Evolutionary conservation across 2,329 filamentous ascomycete genomes (phyloP).

Genomic region (Cyphellophora europaea): DNA sequence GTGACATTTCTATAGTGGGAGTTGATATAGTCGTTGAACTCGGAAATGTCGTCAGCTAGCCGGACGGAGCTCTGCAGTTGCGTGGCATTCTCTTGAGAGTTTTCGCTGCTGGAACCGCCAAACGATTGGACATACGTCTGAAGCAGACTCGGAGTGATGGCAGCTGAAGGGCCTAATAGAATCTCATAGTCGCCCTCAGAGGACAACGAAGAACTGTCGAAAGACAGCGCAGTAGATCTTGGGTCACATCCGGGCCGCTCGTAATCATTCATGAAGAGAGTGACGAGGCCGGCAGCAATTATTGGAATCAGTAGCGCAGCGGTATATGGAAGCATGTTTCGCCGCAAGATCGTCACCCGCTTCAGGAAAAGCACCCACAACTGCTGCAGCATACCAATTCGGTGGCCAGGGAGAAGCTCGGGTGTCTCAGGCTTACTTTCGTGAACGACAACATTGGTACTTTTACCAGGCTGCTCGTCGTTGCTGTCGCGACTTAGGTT

Average conservation of each 20-base stretch:
- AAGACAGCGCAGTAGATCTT: conserved; percentile 27
- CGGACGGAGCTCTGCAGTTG: conserved; percentile 32
- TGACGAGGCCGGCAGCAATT: conserved; percentile 67
- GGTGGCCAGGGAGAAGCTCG: conserved; percentile 55
- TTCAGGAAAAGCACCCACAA: conserved; percentile 68
- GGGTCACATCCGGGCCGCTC: conserved; percentile 44
- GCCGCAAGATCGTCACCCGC: conserved; percentile 63
- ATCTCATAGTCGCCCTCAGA: conserved; percentile 24
- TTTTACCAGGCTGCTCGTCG: conserved; percentile 4
- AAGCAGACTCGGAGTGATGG: conserved; percentile 19
- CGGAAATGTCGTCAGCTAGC: conserved; percentile 52
- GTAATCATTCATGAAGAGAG: conserved; percentile 60
- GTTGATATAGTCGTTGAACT: conserved; percentile 59
- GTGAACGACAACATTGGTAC: conserved; percentile 5
- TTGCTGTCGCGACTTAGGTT: conserved; percentile 8
- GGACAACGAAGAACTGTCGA: conserved; percentile 21
- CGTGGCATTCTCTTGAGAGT: conserved; percentile 21
- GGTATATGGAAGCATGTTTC: conserved; percentile 68
- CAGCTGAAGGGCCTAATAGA: conserved; percentile 27
- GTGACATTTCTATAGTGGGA: conserved; percentile 58
- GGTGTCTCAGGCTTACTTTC: conserved; percentile 19
- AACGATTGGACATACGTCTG: conserved; percentile 15
- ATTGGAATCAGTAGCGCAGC: conserved; percentile 71
- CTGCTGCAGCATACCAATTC: conserved; percentile 62
- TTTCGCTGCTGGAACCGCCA: conserved; percentile 20